A percentile compares a stretch with the other conserved stretches of the same genome.
These are phyloP conservation scores for Brassica rapa DNA, from an alignment of 345 rosid species.

Conservation along the genomic window DNA sequence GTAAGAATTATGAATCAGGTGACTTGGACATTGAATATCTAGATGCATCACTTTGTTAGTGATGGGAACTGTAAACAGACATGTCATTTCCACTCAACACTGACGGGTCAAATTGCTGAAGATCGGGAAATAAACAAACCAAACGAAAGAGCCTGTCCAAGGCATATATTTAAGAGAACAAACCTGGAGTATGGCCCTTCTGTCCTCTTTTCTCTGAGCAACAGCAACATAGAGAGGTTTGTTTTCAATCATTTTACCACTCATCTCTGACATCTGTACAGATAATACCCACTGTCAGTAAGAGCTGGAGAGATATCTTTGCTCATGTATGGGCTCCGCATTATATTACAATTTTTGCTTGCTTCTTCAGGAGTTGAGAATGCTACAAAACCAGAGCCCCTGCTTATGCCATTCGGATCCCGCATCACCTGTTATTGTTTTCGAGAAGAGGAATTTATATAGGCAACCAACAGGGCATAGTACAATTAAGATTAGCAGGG, in stretches of 20 bases:
- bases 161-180: conserved; percentile 6
- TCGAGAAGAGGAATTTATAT: not conserved
- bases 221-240: conserved; percentile 45
- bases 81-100: not conserved
- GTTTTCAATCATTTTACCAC: conserved; percentile 41
- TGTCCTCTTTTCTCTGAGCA: conserved; percentile 43
- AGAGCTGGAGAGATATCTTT: not conserved
- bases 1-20: conserved; percentile 4
- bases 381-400: conserved; percentile 83
- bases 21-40: not conserved
- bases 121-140: not conserved
- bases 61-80: not conserved
- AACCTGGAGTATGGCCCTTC: conserved; percentile 44
- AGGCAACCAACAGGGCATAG: not conserved
- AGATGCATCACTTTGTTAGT: conserved; percentile 13
- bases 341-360: conserved; percentile 33
- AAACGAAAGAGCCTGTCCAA: not conserved
- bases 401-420: conserved; percentile 73
- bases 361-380: conserved; percentile 85
- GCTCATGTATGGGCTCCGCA: not conserved
- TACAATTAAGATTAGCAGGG: conserved; percentile 2
- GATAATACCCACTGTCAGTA: not conserved
- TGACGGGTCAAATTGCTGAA: not conserved
- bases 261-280: conserved; percentile 40
- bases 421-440: conserved; percentile 70